Evolutionary conservation across 768 basidiomycete species (phyloP).

Genomic region (Leccinum subgranulosum): DNA sequence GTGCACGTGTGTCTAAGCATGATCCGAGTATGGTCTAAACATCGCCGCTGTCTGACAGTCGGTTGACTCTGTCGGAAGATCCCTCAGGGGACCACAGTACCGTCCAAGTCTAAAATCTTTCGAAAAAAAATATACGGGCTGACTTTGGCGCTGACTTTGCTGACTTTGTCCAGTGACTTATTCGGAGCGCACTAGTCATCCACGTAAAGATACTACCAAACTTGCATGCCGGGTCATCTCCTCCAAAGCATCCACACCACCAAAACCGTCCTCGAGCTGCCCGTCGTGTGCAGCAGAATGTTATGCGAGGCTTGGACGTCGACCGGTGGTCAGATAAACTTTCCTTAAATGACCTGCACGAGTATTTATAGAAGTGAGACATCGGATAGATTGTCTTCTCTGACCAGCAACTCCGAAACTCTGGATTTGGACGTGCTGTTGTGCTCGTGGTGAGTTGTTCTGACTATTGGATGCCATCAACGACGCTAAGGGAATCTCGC

Average conservation of each 20-base stretch:
- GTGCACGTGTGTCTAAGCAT: not conserved
- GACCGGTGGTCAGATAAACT: not conserved
- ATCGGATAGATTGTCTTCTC: no score
- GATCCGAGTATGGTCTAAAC: not conserved
- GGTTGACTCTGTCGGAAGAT: not conserved
- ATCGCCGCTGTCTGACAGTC: not conserved
- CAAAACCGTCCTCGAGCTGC: not conserved
- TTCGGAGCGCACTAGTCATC: no score
- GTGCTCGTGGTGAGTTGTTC: constrained; percentile 19
- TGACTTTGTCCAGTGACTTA: no score
- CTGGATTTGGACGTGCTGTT: not conserved
- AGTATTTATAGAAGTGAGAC: no score
- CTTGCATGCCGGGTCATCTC: not conserved
- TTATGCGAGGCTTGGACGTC: not conserved
- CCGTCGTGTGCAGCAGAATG: not conserved
- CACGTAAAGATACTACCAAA: not conserved
- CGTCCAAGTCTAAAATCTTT: no score
- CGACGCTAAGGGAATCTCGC: not conserved
- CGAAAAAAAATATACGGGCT: no score
- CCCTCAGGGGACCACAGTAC: no score
- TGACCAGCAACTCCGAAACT: not conserved
- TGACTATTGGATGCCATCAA: not conserved
- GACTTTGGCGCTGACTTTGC: no score
- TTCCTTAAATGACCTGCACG: not conserved
- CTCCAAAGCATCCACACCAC: not conserved